These are phyloP conservation scores for Pseudocercospora macadamiae DNA, from an alignment of 2,329 filamentous ascomycete species.

Conservation along the genomic window DNA sequence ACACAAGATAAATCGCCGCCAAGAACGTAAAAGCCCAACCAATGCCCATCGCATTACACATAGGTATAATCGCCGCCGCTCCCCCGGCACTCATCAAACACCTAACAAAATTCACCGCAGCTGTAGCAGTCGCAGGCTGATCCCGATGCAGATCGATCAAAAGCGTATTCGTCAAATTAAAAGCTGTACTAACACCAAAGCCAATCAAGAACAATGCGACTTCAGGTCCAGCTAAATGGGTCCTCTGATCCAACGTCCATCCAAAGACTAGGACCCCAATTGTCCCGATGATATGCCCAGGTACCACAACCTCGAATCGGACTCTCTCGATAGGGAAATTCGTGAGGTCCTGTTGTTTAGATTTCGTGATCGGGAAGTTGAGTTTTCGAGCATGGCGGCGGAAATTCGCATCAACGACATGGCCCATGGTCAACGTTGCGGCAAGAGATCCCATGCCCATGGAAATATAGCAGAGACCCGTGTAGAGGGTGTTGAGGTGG, in stretches of 20 bases:
- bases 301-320: slow-evolving; percentile 45
- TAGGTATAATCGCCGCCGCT: slow-evolving; percentile 42
- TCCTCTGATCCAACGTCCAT: slow-evolving; percentile 44
- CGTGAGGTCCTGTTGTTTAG: slow-evolving; percentile 57
- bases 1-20: slow-evolving; percentile 27
- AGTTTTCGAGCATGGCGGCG: slow-evolving; percentile 64
- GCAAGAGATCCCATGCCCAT: slow-evolving; percentile 45
- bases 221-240: slow-evolving; percentile 46
- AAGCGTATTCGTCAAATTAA: slow-evolving; percentile 51
- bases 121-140: slow-evolving; percentile 47
- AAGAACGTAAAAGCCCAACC: slow-evolving; percentile 52
- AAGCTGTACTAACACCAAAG: slow-evolving; percentile 40
- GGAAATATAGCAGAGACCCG: slow-evolving; percentile 35
- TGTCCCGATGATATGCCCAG: slow-evolving; percentile 41
- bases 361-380: slow-evolving; percentile 63
- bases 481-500: slow-evolving; percentile 35
- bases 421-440: slow-evolving; percentile 53
- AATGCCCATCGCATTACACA: slow-evolving; percentile 36
- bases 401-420: slow-evolving; percentile 73
- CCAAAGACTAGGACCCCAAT: slow-evolving; percentile 44
- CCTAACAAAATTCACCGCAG: slow-evolving; percentile 48
- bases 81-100: slow-evolving; percentile 49
- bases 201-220: slow-evolving; percentile 50
- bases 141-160: slow-evolving; percentile 48
- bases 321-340: slow-evolving; percentile 56